phyloP scores from a whole-genome alignment of 805 yeast species.

The Jamesozyma jinghongensis region DNA sequence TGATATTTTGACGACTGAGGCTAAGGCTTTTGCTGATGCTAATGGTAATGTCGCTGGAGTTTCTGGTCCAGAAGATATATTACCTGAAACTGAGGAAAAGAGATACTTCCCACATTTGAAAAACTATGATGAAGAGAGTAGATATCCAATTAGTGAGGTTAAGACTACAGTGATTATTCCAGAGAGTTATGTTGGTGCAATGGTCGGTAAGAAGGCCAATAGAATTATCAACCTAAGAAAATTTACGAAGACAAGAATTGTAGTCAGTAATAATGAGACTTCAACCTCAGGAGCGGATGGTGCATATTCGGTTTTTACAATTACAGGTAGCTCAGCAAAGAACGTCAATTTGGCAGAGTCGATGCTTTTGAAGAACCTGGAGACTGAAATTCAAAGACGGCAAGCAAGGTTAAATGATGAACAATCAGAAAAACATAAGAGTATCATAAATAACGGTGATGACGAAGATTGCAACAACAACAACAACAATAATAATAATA shows the following conservation, averaged over 20 bases:
- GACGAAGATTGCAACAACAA: background rate
- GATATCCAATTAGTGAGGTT: slow-evolving; percentile 6
- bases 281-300: background rate
- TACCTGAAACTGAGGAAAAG: too few species aligned
- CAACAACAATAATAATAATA: background rate
- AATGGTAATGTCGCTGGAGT: slow-evolving; percentile 1
- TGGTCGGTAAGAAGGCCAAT: slow-evolving; percentile 78
- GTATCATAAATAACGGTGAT: slow-evolving; percentile 4
- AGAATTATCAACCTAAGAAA: slow-evolving; percentile 81
- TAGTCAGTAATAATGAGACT: slow-evolving; percentile 47
- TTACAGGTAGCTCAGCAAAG: slow-evolving; percentile 43
- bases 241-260: slow-evolving; percentile 67
- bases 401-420: slow-evolving; percentile 16
- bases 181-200: slow-evolving; percentile 77
- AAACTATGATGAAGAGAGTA: slow-evolving; percentile 5
- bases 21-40: slow-evolving; percentile 16
- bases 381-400: slow-evolving; percentile 48
- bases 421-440: slow-evolving; percentile 3
- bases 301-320: slow-evolving; percentile 50
- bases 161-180: slow-evolving; percentile 39
- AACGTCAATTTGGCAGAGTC: slow-evolving; percentile 50
- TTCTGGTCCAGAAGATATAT: too few species aligned
- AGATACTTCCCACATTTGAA: slow-evolving; percentile 55
- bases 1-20: slow-evolving; percentile 18
- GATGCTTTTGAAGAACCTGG: slow-evolving; percentile 47